Base-by-base conservation (phyloP, 164 flowering plant genomes). In the Pachysandra terminalis region DNA sequence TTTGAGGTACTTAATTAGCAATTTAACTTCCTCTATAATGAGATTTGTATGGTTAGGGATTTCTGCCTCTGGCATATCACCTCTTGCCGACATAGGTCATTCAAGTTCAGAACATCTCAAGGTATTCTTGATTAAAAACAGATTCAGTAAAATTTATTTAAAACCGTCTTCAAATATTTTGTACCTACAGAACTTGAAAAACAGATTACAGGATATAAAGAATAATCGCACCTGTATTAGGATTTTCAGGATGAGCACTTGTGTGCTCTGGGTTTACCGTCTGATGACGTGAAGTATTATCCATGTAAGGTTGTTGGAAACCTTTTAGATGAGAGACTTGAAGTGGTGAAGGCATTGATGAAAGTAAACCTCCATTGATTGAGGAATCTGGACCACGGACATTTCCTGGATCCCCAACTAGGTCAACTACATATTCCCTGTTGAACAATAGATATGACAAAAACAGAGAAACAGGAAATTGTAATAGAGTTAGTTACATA, bases 381-480 rank as follows among this genome's bases (percentile, higher is more conserved):
- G 92, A 84, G 53, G 94, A 90, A 84, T 91, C 93, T 75, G 98
- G 97, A 75, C 87, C 82, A 73, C 83, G 85, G 45, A 91, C 64
- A 69, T 82, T 84, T 78, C 98, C 98, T 49, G 98, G 98, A 68
- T 84, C 81, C 76, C 92, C 95, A 79, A 95, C 91, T 63, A 95
- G 84, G 76, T 94, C 98, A 79, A 95, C 92, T 26, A 95, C 90
- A 78, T 85, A 91, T 73, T 95, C 98, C 89, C 98, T 95, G 88
- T 69, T 64, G 63, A 71, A 27, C 62, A 64, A 73, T 45, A 27
- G 24, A 70, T 35, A 55, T 54, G 64, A 35, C 6, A 27, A 13
- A 9, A 55, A 53, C 45, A 64, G 24, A 21, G 53, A 45, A 9
- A 63, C 13, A 56, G 13, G 23, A 23, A 54, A 56, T 23, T 5